phyloP scores from a whole-genome alignment of 352 stramenopile genomes.

The Globisporangium canariense region DNA sequence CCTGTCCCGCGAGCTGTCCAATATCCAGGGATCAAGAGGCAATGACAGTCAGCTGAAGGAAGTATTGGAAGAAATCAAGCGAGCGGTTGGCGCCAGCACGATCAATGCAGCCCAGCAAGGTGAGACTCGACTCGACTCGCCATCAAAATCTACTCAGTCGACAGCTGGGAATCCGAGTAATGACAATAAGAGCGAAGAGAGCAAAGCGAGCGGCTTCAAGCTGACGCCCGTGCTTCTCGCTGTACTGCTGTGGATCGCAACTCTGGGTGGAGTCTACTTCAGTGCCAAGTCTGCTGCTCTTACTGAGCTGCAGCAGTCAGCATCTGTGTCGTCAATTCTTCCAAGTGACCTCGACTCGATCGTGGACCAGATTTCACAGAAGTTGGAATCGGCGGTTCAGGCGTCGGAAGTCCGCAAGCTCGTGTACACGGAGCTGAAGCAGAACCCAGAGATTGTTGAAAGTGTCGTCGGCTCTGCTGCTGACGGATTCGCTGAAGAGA shows the following conservation, averaged over 20 bases:
- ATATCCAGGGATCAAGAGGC: slow-evolving; percentile 11
- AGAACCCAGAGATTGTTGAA: slow-evolving; percentile 14
- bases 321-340: slow-evolving; percentile 11
- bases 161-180: neutral
- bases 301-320: slow-evolving; percentile 14
- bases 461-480: neutral
- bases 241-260: slow-evolving; percentile 19
- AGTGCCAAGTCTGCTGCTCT: slow-evolving; percentile 20
- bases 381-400: slow-evolving; percentile 14
- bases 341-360: slow-evolving; percentile 20
- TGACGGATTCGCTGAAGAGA: neutral
- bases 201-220: slow-evolving; percentile 4
- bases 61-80: slow-evolving; percentile 21
- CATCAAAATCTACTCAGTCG: slow-evolving; percentile 3
- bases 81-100: slow-evolving; percentile 11
- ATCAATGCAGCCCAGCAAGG: slow-evolving; percentile 4
- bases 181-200: neutral
- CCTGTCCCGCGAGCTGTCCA: slow-evolving; percentile 18
- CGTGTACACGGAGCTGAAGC: slow-evolving; percentile 19
- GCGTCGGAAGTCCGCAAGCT: slow-evolving; percentile 19
- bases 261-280: slow-evolving; percentile 22
- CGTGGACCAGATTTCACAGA: slow-evolving; percentile 21
- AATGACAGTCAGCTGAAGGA: slow-evolving; percentile 20
- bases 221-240: slow-evolving; percentile 10
- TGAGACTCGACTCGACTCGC: neutral